Evolutionary conservation across 169 alveolate species (phyloP).

Genomic region (Eimeria brunetti): DNA sequence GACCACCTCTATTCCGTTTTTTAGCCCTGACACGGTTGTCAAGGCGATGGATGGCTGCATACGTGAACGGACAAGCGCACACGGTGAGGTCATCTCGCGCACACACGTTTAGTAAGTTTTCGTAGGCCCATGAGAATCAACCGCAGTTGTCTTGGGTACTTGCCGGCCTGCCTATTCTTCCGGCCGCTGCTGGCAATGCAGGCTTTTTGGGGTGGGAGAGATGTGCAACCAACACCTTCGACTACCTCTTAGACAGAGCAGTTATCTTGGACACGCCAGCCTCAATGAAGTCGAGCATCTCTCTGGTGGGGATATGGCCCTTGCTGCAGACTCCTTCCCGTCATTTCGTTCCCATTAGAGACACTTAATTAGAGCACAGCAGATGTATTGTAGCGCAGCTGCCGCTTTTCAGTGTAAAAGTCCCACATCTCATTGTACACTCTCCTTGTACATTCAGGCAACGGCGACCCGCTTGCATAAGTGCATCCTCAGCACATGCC

Average conservation of each 20-base stretch:
- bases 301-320: constrained; percentile 17
- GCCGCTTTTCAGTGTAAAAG: not conserved
- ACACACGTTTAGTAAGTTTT: not conserved
- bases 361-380: not conserved
- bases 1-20: constrained; percentile 60
- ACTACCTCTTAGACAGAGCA: constrained; percentile 57
- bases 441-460: not conserved
- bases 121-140: not conserved
- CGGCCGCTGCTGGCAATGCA: not conserved
- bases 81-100: constrained; percentile 5
- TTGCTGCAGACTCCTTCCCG: not conserved
- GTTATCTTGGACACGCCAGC: not conserved
- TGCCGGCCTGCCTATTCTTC: not conserved
- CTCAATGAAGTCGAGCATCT: constrained; percentile 11
- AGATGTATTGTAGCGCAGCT: not conserved
- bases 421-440: not conserved
- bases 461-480: constrained; percentile 54
- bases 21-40: constrained; percentile 65
- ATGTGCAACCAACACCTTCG: constrained; percentile 38
- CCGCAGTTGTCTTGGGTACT: not conserved
- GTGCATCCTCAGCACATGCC: constrained; percentile 72
- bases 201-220: constrained; percentile 68
- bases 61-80: constrained; percentile 29
- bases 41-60: constrained; percentile 19
- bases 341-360: not conserved